A percentile compares a stretch with the other conserved stretches of the same genome.
phyloP scores from a whole-genome alignment of 768 basidiomycete genomes.

The Lentinula detonsa region DNA sequence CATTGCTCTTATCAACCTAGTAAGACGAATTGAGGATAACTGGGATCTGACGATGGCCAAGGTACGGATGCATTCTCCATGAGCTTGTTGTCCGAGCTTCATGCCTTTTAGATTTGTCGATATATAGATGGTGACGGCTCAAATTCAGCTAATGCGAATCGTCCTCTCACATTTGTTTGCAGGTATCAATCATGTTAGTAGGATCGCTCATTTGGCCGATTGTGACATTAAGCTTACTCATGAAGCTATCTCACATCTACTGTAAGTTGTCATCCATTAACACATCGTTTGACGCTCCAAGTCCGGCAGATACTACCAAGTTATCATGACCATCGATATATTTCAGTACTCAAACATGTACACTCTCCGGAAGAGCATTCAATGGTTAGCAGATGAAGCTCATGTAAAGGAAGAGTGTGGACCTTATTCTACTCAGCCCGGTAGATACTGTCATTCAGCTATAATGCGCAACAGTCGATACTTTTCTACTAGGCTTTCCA shows the following conservation, averaged over 20 bases:
- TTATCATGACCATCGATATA: conserved; percentile 93
- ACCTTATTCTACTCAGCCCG: conserved; percentile 79
- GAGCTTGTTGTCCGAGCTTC: neutral
- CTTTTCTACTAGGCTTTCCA: conserved; percentile 34
- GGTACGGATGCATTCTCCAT: conserved; percentile 29
- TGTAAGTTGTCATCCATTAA: conserved; percentile 45
- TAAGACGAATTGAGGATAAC: conserved; percentile 77
- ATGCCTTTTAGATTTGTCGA: conserved; percentile 51
- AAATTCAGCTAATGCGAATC: neutral
- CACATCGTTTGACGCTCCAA: neutral
- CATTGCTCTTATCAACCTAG: conserved; percentile 78
- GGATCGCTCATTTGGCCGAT: conserved; percentile 88
- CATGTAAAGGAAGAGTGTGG: conserved; percentile 91
- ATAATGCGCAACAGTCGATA: neutral
- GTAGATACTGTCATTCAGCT: conserved; percentile 25
- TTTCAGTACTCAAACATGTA: conserved; percentile 99
- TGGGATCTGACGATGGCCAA: conserved; percentile 96
- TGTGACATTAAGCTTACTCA: conserved; percentile 80
- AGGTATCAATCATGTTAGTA: conserved; percentile 74
- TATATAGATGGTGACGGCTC: conserved; percentile 64
- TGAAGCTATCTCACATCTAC: conserved; percentile 83
- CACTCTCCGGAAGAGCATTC: conserved; percentile 78
- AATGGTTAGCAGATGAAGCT: conserved; percentile 80
- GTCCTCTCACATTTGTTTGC: neutral
- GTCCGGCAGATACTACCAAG: conserved; percentile 81